Conservation (phyloP, 495 filamentous ascomycete species). For the Xylaria grammica region DNA sequence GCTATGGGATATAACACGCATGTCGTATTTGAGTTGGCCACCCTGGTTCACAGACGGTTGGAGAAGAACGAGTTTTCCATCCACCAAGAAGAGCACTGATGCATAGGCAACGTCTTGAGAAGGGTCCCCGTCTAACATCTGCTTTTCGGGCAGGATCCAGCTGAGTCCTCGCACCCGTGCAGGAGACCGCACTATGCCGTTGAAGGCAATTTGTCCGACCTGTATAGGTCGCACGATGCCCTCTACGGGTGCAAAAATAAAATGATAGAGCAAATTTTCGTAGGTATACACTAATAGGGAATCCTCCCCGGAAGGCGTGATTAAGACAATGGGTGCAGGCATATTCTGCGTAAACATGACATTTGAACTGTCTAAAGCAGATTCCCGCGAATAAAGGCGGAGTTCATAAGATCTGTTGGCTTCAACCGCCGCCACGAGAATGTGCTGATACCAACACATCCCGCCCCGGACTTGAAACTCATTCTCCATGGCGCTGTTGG, state of each 20-base stretch:
- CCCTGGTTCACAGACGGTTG: conserved; percentile 80
- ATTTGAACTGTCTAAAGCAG: conserved; percentile 72
- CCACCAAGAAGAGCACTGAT: conserved; percentile 91
- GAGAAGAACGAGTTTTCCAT: conserved; percentile 92
- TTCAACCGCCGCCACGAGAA: conserved; percentile 92
- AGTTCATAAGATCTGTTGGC: conserved; percentile 82
- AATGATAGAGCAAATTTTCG: conserved; percentile 95
- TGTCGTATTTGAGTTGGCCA: conserved; percentile 91
- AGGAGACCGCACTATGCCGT: conserved; percentile 94
- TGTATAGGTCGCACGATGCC: conserved; percentile 78
- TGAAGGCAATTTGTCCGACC: conserved; percentile 94
- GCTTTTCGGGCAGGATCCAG: conserved; percentile 93
- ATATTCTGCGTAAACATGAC: conserved; percentile 77
- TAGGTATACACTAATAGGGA: conserved; percentile 96
- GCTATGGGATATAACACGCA: conserved; percentile 93
- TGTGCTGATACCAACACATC: conserved; percentile 98
- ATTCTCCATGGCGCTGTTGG: conserved; percentile 78
- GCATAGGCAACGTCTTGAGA: conserved; percentile 95
- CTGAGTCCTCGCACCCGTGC: conserved; percentile 90
- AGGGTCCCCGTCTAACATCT: conserved; percentile 88
- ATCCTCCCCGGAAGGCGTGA: conserved; percentile 88
- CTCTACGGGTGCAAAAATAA: conserved; percentile 75
- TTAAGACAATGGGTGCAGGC: conserved; percentile 81
- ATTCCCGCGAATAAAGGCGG: conserved; percentile 89
- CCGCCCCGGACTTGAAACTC: conserved; percentile 91